Conservation (phyloP, 2,329 filamentous ascomycete genomes). For the Leptographium procerum region DNA sequence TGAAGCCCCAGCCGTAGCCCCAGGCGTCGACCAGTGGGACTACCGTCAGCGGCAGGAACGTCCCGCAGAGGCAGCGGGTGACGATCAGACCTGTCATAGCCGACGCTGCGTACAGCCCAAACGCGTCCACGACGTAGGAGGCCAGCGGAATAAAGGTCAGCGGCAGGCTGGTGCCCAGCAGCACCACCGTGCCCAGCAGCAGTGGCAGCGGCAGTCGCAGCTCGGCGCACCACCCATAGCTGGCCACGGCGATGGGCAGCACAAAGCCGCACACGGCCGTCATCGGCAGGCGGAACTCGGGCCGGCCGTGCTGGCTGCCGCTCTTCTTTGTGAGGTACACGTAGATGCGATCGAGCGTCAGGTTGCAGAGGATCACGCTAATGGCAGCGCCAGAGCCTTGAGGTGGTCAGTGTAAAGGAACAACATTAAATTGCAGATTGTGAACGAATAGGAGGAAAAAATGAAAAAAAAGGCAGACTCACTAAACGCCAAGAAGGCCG, state of each 20-base stretch:
- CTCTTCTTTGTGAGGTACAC: slow-evolving; percentile 26
- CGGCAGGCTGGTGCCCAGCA: slow-evolving; percentile 34
- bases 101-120: slow-evolving; percentile 42
- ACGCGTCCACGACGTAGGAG: slow-evolving; percentile 46
- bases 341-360: slow-evolving; percentile 41
- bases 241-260: slow-evolving; percentile 31
- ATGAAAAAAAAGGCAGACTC: slow-evolving; percentile 11
- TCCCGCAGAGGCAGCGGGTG: slow-evolving; percentile 41
- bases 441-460: neutral
- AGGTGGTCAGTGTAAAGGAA: slow-evolving; percentile 8
- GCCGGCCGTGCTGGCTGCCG: slow-evolving; percentile 22
- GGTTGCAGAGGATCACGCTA: slow-evolving; percentile 38
- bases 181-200: slow-evolving; percentile 30
- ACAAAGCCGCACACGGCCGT: slow-evolving; percentile 32
- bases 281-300: slow-evolving; percentile 45
- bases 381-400: slow-evolving; percentile 36
- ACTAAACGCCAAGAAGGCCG: slow-evolving; percentile 45
- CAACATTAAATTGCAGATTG: too few relatives aligned
- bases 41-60: slow-evolving; percentile 41
- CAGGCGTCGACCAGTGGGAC: slow-evolving; percentile 33
- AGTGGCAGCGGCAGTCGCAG: slow-evolving; percentile 27
- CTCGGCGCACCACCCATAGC: slow-evolving; percentile 42
- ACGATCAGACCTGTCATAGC: slow-evolving; percentile 47
- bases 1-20: slow-evolving; percentile 42
- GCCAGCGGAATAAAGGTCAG: slow-evolving; percentile 38